These are phyloP conservation scores for Talaromyces verruculosus DNA, from an alignment of 2,329 filamentous ascomycete genomes.

Conservation along the genomic window DNA sequence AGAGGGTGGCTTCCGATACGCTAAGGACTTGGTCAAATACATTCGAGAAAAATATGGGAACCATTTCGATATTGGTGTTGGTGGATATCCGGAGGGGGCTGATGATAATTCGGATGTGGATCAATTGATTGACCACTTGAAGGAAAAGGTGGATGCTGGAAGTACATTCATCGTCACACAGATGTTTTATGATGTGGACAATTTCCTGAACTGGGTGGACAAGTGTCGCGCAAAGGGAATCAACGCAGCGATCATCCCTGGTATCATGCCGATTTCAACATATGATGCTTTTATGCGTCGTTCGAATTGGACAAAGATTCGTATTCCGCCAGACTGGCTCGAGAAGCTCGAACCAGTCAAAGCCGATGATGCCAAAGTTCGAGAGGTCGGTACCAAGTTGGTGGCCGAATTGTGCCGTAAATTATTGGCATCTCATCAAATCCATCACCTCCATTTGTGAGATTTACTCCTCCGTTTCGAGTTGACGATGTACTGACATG, in stretches of 20 bases:
- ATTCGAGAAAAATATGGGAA: conserved; percentile 77
- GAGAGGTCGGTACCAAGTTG: conserved; percentile 82
- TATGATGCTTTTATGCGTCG: conserved; percentile 89
- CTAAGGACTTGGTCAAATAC: conserved; percentile 83
- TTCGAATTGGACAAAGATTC: conserved; percentile 86
- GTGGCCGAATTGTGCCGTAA: conserved; percentile 88
- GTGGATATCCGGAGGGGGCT: conserved; percentile 91
- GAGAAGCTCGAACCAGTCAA: conserved; percentile 85
- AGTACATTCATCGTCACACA: conserved; percentile 94
- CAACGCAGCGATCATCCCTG: conserved; percentile 76
- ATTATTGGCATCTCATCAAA: conserved; percentile 71
- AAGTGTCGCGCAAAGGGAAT: conserved; percentile 86
- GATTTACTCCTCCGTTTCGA: conserved; percentile 22
- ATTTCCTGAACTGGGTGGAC: conserved; percentile 86
- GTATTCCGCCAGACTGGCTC: conserved; percentile 78
- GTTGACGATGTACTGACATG: not conserved
- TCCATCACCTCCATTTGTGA: conserved; percentile 85
- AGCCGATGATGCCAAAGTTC: conserved; percentile 90
- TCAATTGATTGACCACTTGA: conserved; percentile 81
- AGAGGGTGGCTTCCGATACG: conserved; percentile 85
- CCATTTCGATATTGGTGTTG: conserved; percentile 96
- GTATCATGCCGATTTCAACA: conserved; percentile 92
- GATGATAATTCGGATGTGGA: conserved; percentile 91
- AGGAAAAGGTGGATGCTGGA: conserved; percentile 94
- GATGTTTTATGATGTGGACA: conserved; percentile 99